Base-by-base conservation (phyloP, 108 stramenopile genomes). In the Poteriospumella lacustris region DNA sequence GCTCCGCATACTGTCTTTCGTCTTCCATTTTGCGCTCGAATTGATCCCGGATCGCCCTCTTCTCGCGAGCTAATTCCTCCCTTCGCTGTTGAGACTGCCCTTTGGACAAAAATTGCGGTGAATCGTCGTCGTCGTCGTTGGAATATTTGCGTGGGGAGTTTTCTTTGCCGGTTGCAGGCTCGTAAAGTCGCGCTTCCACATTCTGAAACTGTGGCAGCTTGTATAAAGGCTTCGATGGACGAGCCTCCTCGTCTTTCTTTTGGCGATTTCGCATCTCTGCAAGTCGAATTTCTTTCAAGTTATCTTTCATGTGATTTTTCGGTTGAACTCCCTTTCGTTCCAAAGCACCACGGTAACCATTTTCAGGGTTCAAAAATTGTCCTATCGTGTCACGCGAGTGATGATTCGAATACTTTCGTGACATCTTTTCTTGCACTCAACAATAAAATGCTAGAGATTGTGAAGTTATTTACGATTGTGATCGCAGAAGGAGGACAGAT, bases 261-360 rank as follows among this genome's bases (percentile, higher is more conserved):
- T 67, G 12, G 9, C 64, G 9, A 9, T 31, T 15, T 9, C 40
- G 36, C 39, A 15, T 9, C 64, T 67, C 12, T 9, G 40, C 31
- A 19, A 19, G 12, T 9, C 64, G 36, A 15, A 67, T 67, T 19
- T 67, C 39, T 9, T 33, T 9, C 64, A 67, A 67, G 64, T 67
- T 67, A 12, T 67, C 64, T 67, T 67, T 67, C 64, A 67, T 67
- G 40, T 67, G 64, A 41, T 67, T 67, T 19, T 67, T 67, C 39
- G 64, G 64, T 41, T 12, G 15, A 38, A 67, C 19, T 9, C 64
- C 64, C 64, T 67, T 9, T 12, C 64, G 64, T 19, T 67, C 64
- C 31, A 67, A 19, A 38, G 12, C 15, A 15, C 64, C 64, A 19
- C 64, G 36, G 64, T 52, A 52, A 19, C 47, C 47, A 52, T 52